Base-by-base conservation (phyloP, 768 basidiomycete species). In the Phylloporus arenicola region DNA sequence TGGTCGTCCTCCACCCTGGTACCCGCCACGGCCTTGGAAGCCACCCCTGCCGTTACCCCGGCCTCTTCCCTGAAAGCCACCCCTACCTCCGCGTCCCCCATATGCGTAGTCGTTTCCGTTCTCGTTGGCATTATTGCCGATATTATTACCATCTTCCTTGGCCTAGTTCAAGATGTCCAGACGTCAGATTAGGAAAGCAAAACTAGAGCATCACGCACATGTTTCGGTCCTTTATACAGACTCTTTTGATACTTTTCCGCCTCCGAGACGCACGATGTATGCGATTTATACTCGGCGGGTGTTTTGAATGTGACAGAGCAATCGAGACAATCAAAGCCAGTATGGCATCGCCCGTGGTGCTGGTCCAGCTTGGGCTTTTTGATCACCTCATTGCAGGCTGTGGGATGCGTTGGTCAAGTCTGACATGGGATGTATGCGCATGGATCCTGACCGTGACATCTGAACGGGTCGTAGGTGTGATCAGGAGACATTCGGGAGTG, bases 321-420 rank as follows among this genome's bases (percentile, higher is more conserved):
- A 63, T 96, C 92, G 62, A 92, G 81, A 63, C 88, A 90, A 60
- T 87, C 87, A 58, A 89, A 87, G 7, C 84, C 79, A 2, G 78
- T 58, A 48, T 82, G 72, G 60, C 88, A 92, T 40, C 76, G 71
- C 25, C 60, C 64, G 42, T 64, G 56, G 60, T 95, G 92, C 63
- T 84, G 80, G 67, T 95, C 91, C 1, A 96, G 78, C 67, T 93
- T 92, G 12, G 93, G 93, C 62, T 96, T 96, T 69, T 92, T 96
- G 25, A 95, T 83, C 10, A 91, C 84, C 57, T 96, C 93, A 45
- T 77, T 72, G 66, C 93, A 96, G 31, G 66, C 90, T 89, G 52
- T 25, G 16, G 22, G 10, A 11, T 24, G 11, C n/a, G 16, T 17
- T 24, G 38, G 29, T 34, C 14, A 47, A 4, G 42, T 25, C 38